Base-by-base conservation (phyloP, 495 filamentous ascomycete species). In the Penicillium lagena region DNA sequence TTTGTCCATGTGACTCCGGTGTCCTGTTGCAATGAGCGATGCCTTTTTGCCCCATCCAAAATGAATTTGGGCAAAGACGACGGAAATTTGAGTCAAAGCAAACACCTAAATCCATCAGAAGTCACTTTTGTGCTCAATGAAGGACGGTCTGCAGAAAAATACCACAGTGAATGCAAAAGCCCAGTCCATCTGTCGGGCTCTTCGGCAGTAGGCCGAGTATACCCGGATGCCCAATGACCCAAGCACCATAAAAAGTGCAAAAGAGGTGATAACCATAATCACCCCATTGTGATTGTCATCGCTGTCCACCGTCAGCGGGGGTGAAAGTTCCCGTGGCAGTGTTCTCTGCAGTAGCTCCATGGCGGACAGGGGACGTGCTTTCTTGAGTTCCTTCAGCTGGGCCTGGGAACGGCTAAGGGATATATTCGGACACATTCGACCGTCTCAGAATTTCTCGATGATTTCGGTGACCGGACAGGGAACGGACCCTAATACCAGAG, bases 271-370 rank as follows among this genome's bases (percentile, higher is more conserved):
- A 0, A 64, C 47, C 9, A 59, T 58, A n/a, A 64, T 37, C 33
- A 62, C 36, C 9, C 55, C 61, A 15, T 52, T 61, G 31, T 62
- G 61, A 29, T 64, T 49, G 32, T 59, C 13, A 2, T 50, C 48
- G 36, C 56, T 64, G 27, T 64, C 50, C 8, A 43, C 38, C 9
- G 54, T 58, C 10, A 62, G 47, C 27, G 58, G 61, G 10, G 58
- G 43, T 8, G 35, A 52, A 2, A 62, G 39, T 1, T 47, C 53
- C 2, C 50, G 41, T 2, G 54, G 52, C 9, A 51, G 14, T 34
- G 32, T 9, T 28, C 15, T 40, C 17, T 45, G 11, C 12, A 38
- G 17, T 17, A 36, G n/a, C 22, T 34, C 31, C 39, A 50, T 54
- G 40, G 29, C 50, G 33, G 35, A 42, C 34, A 32, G 30, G 4